Percentiles rank a stretch among this genome's conserved stretches.
These are phyloP conservation scores for Geotrichum phurueaensis DNA, from an alignment of 1,139 yeast genomes.

Conservation along the genomic window DNA sequence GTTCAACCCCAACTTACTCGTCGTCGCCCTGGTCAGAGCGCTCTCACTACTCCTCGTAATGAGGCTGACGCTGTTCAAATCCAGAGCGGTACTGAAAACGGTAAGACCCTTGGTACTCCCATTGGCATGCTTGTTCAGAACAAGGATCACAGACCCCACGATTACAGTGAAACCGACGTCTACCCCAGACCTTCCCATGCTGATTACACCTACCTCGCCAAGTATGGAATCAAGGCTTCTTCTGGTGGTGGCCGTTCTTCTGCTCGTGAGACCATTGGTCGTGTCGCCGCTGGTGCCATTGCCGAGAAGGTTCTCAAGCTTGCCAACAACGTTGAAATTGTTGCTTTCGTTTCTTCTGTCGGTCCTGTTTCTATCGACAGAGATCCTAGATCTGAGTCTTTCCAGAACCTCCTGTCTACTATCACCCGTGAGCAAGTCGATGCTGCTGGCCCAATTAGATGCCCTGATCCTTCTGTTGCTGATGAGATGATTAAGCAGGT, in stretches of 20 bases:
- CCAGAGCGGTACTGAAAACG: constrained; percentile 91
- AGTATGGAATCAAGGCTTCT: constrained; percentile 87
- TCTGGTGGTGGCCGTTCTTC: constrained; percentile 97
- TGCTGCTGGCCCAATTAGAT: constrained; percentile 81
- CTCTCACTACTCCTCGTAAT: constrained; percentile 85
- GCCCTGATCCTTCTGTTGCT: constrained; percentile 73
- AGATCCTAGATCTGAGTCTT: constrained; percentile 57
- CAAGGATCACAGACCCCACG: constrained; percentile 95
- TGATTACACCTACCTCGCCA: constrained; percentile 83
- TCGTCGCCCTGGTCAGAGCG: constrained; percentile 96
- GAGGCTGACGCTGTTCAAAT: constrained; percentile 90
- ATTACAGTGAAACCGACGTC: constrained; percentile 87
- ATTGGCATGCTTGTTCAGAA: constrained; percentile 88
- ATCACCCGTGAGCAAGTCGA: constrained; percentile 88
- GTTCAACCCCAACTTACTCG: constrained; percentile 93
- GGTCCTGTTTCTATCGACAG: constrained; percentile 75
- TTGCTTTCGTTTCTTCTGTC: constrained; percentile 90
- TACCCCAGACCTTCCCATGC: constrained; percentile 98
- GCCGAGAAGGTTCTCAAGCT: constrained; percentile 83
- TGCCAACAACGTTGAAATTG: constrained; percentile 83
- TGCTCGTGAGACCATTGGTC: constrained; percentile 95
- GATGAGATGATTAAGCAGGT: constrained; percentile 81
- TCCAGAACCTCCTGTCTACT: constrained; percentile 59
- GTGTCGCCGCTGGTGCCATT: constrained; percentile 98
- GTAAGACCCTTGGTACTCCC: constrained; percentile 89